Base-by-base conservation (phyloP, 179 eudicot genomes). In the Nepenthes alata region DNA sequence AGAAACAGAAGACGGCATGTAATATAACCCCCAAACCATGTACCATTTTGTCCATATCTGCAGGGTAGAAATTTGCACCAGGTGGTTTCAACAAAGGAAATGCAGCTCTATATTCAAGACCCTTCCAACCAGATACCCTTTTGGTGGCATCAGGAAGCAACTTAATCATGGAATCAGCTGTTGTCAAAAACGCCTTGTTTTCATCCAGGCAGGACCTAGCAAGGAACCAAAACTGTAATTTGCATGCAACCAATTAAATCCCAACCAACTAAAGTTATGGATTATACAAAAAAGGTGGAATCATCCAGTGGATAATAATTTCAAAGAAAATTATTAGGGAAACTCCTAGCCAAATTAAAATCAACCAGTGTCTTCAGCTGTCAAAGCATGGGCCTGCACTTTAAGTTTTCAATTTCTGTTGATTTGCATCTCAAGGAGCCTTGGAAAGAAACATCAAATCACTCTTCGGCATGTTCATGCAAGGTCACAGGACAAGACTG, bases 1-100 rank as follows among this genome's bases (percentile, higher is more conserved):
- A 44, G 38, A 37, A 60, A 45, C 60, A 57, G 37, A 13, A 54
- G 13, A 69, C 12, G 38, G 59, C 53, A 36, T 10, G 11, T 14
- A 47, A 36, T 44, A 36, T 16, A 66, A 57, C 35, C 7, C 34
- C 60, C 35, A 37, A 8, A 66, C 51, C 60, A 41, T 16, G 15
- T 83, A 91, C 98, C 96, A 51, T 75, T 77, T 84, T 91, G 68
- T 89, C 91, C 96, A 91, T 91, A 62, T 91, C 96, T 61, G 89
- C 78, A 65, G 98, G 98, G 63, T 91, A 91, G 64, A 91, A 91
- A 72, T 87, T 83, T 63, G 96, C 96, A 60, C 91, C 88, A 57
- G 83, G 74, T 60, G 96, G 93, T 76, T 83, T 85, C 58, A 45
- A 69, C 72, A 72, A 60, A 37, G 98, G 96, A 73, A 91, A 89